A percentile compares a stretch with the other conserved stretches of the same genome.
Evolutionary conservation across 345 rosid genomes (phyloP).

Genomic region (Boechera stricta): DNA sequence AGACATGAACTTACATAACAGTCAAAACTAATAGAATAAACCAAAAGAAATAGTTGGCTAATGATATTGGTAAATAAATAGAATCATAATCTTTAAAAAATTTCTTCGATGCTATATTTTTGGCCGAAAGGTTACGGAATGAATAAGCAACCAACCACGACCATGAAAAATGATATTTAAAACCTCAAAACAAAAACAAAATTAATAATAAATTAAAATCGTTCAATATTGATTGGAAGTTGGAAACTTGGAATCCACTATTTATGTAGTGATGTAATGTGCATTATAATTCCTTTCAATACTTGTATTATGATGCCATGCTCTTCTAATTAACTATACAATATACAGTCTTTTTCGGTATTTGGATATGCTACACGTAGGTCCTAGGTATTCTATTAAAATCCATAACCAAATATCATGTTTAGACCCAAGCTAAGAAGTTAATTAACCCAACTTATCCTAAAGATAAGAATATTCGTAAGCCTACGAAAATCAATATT

Average conservation of each 20-base stretch:
- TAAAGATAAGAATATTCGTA: not conserved
- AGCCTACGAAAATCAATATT: not conserved
- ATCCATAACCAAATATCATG: not conserved
- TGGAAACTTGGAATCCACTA: conserved; percentile 24
- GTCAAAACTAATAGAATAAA: not conserved
- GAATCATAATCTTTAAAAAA: not conserved
- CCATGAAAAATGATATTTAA: not conserved
- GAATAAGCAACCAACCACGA: conserved; percentile 30
- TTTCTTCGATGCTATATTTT: not conserved
- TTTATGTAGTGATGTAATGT: conserved; percentile 12
- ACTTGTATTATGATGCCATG: not conserved
- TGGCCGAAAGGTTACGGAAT: conserved; percentile 28
- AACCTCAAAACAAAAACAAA: not conserved
- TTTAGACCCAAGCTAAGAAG: not conserved
- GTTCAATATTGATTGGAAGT: not conserved
- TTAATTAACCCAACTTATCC: not conserved
- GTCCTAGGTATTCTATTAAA: conserved; percentile 9
- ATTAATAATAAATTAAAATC: not conserved
- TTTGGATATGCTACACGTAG: conserved; percentile 23
- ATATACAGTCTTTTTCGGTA: conserved; percentile 1
- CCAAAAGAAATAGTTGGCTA: not conserved
- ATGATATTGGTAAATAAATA: not conserved
- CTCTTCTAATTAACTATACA: not conserved
- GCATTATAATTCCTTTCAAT: not conserved
- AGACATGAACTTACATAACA: not conserved